These are phyloP conservation scores for Takakia lepidozioides DNA, from an alignment of 225 moss, liverwort and hornwort genomes.

Conservation along the genomic window DNA sequence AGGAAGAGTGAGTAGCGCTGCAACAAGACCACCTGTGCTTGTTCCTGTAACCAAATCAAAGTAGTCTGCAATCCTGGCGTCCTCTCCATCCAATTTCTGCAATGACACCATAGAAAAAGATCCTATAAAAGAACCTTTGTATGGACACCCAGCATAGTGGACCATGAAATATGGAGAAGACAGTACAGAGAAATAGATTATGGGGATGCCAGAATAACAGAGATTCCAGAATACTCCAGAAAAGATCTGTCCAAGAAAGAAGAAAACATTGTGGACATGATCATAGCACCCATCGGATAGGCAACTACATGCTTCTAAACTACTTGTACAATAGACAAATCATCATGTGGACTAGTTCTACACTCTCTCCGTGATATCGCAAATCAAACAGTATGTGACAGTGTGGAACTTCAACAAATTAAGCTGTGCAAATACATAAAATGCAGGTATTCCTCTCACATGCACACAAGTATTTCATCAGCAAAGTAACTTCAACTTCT, in stretches of 20 bases:
- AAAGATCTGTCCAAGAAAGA: neutral
- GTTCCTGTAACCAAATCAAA: conserved; percentile 21
- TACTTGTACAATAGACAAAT: no score
- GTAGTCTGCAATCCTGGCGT: conserved; percentile 20
- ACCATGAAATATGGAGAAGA: neutral
- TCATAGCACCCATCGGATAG: no score
- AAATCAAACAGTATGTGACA: no score
- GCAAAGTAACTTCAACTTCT: no score
- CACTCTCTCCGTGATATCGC: no score
- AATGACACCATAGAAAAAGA: neutral
- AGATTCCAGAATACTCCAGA: neutral
- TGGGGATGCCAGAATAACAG: neutral
- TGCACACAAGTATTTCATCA: no score
- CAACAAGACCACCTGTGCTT: conserved; percentile 20
- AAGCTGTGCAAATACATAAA: no score
- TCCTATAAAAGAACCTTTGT: neutral
- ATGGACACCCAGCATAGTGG: neutral
- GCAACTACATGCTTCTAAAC: no score
- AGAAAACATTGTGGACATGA: no score
- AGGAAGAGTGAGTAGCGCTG: conserved; percentile 21
- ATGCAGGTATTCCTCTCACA: no score
- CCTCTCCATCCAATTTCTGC: conserved; percentile 20
- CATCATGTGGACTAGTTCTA: no score
- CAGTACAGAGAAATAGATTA: neutral
- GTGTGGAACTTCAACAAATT: no score